Percentiles rank a stretch among this genome's conserved stretches.
phyloP scores from a whole-genome alignment of 352 stramenopile genomes.

The Phytophthora syringae region DNA sequence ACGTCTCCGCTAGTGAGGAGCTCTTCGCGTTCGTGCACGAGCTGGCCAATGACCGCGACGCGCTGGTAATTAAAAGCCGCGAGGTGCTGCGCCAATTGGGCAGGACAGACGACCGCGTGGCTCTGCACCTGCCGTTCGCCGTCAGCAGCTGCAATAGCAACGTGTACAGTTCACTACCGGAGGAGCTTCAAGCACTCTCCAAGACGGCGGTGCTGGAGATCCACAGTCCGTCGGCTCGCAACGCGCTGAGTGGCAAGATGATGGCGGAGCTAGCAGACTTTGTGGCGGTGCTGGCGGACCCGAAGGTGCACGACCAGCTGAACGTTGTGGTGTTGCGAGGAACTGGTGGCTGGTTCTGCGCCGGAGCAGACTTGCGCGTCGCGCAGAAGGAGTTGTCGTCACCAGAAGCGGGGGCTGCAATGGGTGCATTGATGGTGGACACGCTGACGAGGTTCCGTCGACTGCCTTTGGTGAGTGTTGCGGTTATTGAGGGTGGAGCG shows the following conservation, averaged over 20 bases:
- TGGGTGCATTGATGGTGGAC: conserved; percentile 79
- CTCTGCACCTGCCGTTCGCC: conserved; percentile 43
- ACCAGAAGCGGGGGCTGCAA: conserved; percentile 60
- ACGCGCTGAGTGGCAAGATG: conserved; percentile 88
- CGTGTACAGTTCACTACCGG: conserved; percentile 11
- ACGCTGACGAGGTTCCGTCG: conserved; percentile 74
- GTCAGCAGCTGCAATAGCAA: not conserved
- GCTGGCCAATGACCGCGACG: conserved; percentile 40
- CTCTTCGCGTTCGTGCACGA: conserved; percentile 68
- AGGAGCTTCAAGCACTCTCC: conserved; percentile 31
- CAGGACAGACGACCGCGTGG: conserved; percentile 32
- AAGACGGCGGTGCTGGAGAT: conserved; percentile 74
- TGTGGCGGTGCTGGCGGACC: conserved; percentile 64
- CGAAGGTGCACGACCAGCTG: conserved; percentile 57
- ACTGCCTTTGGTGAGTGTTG: conserved; percentile 83
- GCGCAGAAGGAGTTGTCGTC: conserved; percentile 82
- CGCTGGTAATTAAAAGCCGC: conserved; percentile 42
- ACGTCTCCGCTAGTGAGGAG: not conserved
- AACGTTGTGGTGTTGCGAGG: conserved; percentile 67
- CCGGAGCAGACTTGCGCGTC: conserved; percentile 81
- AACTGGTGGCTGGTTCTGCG: conserved; percentile 80
- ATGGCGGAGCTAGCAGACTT: conserved; percentile 87
- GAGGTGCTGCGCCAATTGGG: conserved; percentile 57
- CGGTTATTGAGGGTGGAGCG: conserved; percentile 78
- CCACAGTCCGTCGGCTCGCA: conserved; percentile 69